phyloP scores from a whole-genome alignment of 805 yeast genomes.

The Wickerhamiella kurtzmanii region DNA sequence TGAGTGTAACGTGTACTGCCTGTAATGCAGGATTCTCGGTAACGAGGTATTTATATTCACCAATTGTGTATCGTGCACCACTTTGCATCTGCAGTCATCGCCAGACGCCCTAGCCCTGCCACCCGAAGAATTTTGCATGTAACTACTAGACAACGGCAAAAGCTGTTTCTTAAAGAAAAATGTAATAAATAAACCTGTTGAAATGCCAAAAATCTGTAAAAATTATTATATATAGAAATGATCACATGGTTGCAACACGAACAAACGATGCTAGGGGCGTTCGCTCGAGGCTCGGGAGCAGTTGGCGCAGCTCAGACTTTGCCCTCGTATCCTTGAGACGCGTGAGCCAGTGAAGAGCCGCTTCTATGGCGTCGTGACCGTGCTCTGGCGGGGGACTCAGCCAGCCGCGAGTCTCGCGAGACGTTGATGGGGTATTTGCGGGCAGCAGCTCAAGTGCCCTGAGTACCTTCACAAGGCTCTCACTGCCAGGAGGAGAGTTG shows the following conservation, averaged over 20 bases:
- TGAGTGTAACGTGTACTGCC: too few species aligned
- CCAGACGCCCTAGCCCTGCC: too few species aligned
- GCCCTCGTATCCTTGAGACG: conserved; percentile 3
- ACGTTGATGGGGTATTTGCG: background rate
- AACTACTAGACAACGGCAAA: background rate
- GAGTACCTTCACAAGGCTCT: conserved; percentile 4
- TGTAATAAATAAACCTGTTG: background rate
- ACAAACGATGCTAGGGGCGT: conserved; percentile 11
- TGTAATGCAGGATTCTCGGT: too few species aligned
- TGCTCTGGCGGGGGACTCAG: conserved; percentile 2
- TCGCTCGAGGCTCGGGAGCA: conserved; percentile 7
- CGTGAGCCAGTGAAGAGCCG: conserved; percentile 1
- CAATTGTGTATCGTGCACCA: too few species aligned
- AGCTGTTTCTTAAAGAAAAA: background rate
- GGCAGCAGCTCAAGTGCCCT: conserved; percentile 6
- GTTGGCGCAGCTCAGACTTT: conserved; percentile 2
- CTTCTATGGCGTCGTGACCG: conserved; percentile 4
- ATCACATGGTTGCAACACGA: background rate
- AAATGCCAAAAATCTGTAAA: background rate
- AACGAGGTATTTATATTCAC: too few species aligned
- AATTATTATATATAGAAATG: background rate
- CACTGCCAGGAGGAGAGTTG: conserved; percentile 4
- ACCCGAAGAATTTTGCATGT: too few species aligned
- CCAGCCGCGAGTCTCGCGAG: background rate
- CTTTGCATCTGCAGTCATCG: too few species aligned